Evolutionary conservation across 2,329 filamentous ascomycete genomes (phyloP).

Genomic region (Cladophialophora immunda): DNA sequence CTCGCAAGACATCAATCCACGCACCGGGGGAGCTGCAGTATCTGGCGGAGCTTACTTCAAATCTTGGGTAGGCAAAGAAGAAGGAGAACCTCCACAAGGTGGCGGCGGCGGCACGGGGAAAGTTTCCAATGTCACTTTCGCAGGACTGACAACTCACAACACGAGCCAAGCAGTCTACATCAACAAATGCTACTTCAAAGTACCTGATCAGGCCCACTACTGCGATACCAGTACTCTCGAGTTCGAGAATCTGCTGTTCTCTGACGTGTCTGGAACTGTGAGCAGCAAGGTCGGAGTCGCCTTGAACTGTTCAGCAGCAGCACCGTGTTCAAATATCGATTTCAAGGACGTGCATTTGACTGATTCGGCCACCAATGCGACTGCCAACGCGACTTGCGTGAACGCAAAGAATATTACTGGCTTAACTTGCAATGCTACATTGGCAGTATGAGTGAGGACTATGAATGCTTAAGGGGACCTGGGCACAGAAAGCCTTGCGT

Average conservation of each 20-base stretch:
- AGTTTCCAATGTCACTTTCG: slow-evolving; percentile 15
- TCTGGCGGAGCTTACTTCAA: slow-evolving; percentile 20
- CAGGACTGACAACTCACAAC: slow-evolving; percentile 14
- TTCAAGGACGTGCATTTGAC: slow-evolving; percentile 11
- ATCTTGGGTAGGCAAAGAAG: slow-evolving; percentile 17
- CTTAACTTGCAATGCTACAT: slow-evolving; percentile 3
- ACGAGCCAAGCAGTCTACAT: slow-evolving; percentile 9
- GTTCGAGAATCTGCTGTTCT: slow-evolving; percentile 14
- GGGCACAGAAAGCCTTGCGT: background rate
- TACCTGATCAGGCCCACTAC: slow-evolving; percentile 9
- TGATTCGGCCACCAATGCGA: slow-evolving; percentile 7
- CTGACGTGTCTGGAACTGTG: slow-evolving; percentile 18
- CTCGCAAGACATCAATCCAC: slow-evolving; percentile 11
- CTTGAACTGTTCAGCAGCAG: slow-evolving; percentile 18
- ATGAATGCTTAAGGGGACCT: background rate
- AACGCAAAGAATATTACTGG: slow-evolving; percentile 13
- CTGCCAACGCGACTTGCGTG: slow-evolving; percentile 13
- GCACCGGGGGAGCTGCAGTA: slow-evolving; percentile 11
- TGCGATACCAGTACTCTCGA: slow-evolving; percentile 23
- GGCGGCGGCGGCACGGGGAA: slow-evolving; percentile 13
- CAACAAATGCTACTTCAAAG: slow-evolving; percentile 21
- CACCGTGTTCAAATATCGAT: slow-evolving; percentile 13
- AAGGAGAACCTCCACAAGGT: slow-evolving; percentile 14
- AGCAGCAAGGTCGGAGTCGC: slow-evolving; percentile 19
- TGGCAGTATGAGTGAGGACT: background rate